Evolutionary conservation across 2,329 filamentous ascomycete species (phyloP), one percentile per base, ranked within the genome.

Genomic region (Aspergillus luchuensis): DNA sequence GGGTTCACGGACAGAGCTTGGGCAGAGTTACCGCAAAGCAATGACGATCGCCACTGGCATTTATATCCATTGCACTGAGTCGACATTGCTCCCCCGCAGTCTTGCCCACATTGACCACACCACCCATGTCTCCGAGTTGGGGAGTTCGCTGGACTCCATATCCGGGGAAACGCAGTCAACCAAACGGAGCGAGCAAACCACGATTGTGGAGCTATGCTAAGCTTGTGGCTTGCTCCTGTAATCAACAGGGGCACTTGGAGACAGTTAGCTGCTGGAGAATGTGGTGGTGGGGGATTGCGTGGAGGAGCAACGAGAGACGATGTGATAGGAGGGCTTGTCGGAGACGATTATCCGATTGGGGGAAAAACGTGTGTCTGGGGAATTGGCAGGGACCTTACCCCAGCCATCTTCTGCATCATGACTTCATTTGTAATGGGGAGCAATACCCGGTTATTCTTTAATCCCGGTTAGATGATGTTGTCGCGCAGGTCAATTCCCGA

Each of bases 311-410:
- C 25, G 2, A 23, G 6, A 21, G 15, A 21, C 36, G 19, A 41
- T 43, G 13, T 56, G 53, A 56, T 56, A 56, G 53, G 53, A 56
- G 53, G 53, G 39, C 23, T 47, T 47, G 23, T 11, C 38, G 53
- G 39, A 21, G 52, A 33, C 10, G 53, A 56, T 56, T 56, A 25
- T 56, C 53, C 53, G 53, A 56, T 56, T 56, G 53, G 53, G 53
- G 53, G 53, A 56, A 56, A 56, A 56, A 21, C 17, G 53, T 11
- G 11, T 6, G 11, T 45, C 17, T 28, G 39, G 30, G 39, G 41
- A 36, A 28, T 45, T 45, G 5, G 25, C 15, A 25, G 25, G 21
- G 25, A 30, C 5, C 45, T n/a, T 28, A 15, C 13, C 23, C 45
- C 21, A 30, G 25, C 45, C n/a, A 13, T 49, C 6, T 13, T 19